phyloP scores from a whole-genome alignment of 306 rosid genomes.

The Gillenia trifoliata region DNA sequence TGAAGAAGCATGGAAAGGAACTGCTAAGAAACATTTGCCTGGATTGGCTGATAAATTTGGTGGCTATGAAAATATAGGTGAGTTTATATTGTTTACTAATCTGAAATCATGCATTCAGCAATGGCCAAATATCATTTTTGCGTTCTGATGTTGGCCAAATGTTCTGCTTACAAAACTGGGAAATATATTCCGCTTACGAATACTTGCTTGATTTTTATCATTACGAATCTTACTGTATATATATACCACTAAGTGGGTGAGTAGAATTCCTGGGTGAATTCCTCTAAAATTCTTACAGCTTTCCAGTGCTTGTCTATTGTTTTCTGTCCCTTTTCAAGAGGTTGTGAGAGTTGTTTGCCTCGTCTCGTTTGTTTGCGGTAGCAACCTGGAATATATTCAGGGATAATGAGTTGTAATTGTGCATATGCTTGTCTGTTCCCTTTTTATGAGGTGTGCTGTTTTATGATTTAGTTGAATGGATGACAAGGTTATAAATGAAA shows the following conservation, averaged over 20 bases:
- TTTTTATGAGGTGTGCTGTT: not conserved
- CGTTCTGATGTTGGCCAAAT: not conserved
- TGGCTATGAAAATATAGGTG: conserved; percentile 30
- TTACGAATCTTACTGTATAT: not conserved
- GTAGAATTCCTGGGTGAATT: not conserved
- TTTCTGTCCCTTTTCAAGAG: not conserved
- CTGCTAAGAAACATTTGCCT: conserved; percentile 55
- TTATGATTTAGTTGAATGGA: not conserved
- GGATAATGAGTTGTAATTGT: not conserved
- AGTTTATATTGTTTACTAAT: conserved; percentile 8
- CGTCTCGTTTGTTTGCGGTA: not conserved
- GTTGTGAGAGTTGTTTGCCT: not conserved
- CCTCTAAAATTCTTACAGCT: not conserved
- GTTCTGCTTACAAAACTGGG: too few relatives aligned
- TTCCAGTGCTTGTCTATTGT: not conserved
- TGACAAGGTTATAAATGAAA: not conserved
- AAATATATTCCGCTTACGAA: too few relatives aligned
- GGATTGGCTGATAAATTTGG: conserved; percentile 38
- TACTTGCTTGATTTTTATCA: not conserved
- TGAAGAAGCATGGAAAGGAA: conserved; percentile 72
- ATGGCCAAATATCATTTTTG: not conserved
- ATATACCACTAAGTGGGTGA: not conserved
- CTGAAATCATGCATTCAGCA: not conserved
- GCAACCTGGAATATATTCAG: not conserved
- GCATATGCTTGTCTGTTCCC: not conserved